Evolutionary conservation across 768 basidiomycete genomes (phyloP), one percentile per base, ranked within the genome.

Genomic region (Crepidotus variabilis): DNA sequence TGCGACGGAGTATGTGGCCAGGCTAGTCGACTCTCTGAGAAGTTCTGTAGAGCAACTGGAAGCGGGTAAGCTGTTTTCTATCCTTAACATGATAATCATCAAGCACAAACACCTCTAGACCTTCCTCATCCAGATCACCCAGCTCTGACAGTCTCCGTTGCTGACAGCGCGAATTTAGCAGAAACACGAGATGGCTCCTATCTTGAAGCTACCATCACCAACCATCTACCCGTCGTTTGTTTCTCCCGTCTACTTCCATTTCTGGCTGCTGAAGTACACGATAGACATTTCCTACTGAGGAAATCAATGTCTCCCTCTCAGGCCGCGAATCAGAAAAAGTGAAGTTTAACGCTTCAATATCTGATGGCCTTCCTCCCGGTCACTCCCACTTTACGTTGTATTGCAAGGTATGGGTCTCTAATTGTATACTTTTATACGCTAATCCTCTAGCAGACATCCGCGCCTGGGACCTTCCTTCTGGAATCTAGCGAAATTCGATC

Each of bases 211-310:
- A 73, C 75, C 1, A 71, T 95, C 24, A 72, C 71, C 32, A 98
- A 93, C 64, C 70, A 71, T 36, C 67, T 96, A 21, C 87, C 91
- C 32, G 90, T 91, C 61, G 94, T 95, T 67, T 69, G 88, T 73
- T 9, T 53, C 23, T 52, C 24, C 45, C 52, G 48, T 51, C 28
- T 52, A 47, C 9, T 23, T 47, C 53, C 43, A 21, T 18, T 45
- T 28, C 55, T 23, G 18, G 28, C 47, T 16, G 36, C 33, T 43
- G 46, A 49, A 35, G 47, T 62, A 57, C 63, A 48, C 47, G 20
- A 21, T 56, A 95, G 92, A 69, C 73, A 6, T 56, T 97, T 18
- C 71, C 79, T 0, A 73, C 84, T 16, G 86, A 90, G 57, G 79
- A 84, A 65, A 72, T 94, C 20, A 75, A 72, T 45, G 73, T 92